A percentile compares a stretch with the other conserved stretches of the same genome.
These are phyloP conservation scores for Sphagnurus paluster DNA, from an alignment of 1,284 basidiomycete genomes.

Conservation along the genomic window DNA sequence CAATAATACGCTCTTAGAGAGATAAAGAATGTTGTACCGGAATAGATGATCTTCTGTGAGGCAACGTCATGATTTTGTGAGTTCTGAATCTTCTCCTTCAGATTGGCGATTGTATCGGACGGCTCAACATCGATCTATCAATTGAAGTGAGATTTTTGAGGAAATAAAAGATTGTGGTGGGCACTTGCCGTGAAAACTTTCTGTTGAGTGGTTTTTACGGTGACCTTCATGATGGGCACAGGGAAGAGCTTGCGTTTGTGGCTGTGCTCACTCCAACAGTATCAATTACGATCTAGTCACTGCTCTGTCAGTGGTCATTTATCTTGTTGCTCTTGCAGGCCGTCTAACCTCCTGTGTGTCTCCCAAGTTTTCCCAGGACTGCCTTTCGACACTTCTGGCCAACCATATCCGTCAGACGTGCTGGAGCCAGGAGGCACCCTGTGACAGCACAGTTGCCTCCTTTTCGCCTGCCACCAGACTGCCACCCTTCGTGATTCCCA, in stretches of 20 bases:
- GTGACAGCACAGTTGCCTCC: slow-evolving; percentile 15
- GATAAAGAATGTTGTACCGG: slow-evolving; percentile 52
- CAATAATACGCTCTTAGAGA: slow-evolving; percentile 1
- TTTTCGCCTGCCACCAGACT: slow-evolving; percentile 16
- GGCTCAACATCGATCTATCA: slow-evolving; percentile 79
- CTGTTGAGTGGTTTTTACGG: slow-evolving; percentile 91
- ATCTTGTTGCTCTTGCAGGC: not conserved
- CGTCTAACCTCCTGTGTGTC: not conserved
- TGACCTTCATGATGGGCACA: slow-evolving; percentile 78
- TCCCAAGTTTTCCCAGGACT: not conserved
- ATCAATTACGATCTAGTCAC: not conserved
- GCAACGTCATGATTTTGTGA: slow-evolving; percentile 75
- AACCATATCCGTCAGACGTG: not conserved
- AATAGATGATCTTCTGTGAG: slow-evolving; percentile 94
- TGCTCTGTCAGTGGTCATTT: not conserved
- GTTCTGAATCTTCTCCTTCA: slow-evolving; percentile 87
- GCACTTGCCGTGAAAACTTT: slow-evolving; percentile 71
- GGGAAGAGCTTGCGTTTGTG: slow-evolving; percentile 17
- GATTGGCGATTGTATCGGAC: slow-evolving; percentile 70
- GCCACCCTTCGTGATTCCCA: slow-evolving; percentile 3
- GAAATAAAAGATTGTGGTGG: not conserved
- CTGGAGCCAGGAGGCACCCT: slow-evolving; percentile 6
- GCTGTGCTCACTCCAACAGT: slow-evolving; percentile 17
- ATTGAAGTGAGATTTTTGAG: slow-evolving; percentile 3
- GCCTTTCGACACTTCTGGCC: not conserved